A percentile compares a stretch with the other conserved stretches of the same genome.
These are phyloP conservation scores for Colletotrichum sp. DNA, from an alignment of 2,329 filamentous ascomycete genomes.

Conservation along the genomic window DNA sequence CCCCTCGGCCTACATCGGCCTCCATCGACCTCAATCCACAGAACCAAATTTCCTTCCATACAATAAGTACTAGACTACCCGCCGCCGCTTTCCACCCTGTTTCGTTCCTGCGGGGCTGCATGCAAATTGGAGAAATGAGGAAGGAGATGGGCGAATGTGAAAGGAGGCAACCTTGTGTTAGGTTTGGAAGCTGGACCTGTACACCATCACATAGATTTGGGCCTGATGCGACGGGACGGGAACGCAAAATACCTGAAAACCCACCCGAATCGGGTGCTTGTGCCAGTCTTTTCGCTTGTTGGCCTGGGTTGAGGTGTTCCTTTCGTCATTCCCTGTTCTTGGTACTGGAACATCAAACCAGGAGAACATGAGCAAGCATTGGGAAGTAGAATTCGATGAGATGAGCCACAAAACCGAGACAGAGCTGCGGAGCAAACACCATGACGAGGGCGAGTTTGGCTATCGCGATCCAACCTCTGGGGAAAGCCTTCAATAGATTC, in stretches of 20 bases:
- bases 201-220: not conserved
- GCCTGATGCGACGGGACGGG: not conserved
- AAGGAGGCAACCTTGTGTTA: not conserved
- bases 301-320: not conserved
- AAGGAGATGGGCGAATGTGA: not conserved
- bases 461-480: not conserved
- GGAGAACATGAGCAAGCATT: not conserved
- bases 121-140: not conserved
- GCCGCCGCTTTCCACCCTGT: not conserved
- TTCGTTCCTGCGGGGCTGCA: not conserved
- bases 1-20: not conserved
- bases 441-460: not conserved
- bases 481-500: not conserved
- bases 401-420: no score
- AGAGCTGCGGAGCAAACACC: not conserved
- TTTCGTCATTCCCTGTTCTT: not conserved
- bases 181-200: not conserved
- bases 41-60: not conserved
- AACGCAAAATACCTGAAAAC: not conserved
- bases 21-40: not conserved
- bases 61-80: not conserved
- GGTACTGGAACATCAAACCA: not conserved
- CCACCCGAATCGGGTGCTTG: not conserved
- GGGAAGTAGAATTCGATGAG: not conserved
- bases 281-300: not conserved